Evolutionary conservation across 2,329 filamentous ascomycete species (phyloP), one percentile per base, ranked within the genome.

Genomic region (Aspergillus sp.): DNA sequence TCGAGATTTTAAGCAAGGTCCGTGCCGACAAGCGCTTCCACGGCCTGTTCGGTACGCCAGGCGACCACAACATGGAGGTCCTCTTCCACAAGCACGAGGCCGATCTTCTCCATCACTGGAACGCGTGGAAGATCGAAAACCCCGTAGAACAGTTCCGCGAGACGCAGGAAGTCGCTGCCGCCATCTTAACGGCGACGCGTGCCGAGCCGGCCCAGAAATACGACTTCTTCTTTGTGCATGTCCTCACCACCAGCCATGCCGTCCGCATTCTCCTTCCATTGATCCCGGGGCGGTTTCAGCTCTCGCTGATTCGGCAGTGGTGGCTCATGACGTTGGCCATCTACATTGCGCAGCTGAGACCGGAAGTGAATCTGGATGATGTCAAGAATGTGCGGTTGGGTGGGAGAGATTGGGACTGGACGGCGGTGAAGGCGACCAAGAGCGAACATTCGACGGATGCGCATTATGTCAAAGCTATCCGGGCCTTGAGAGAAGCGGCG

Each of bases 221-320:
- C 72, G 89, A 94, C 72, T 93, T 95, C 74, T 90, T 91, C 73
- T 72, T 92, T 40, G 86, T 89, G 4, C 91, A 96, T 66, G 71
- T 94, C 6, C 79, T 99, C 29, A 95, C 90, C 0, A 88, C 88
- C 17, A 92, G 88, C 55, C 91, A 99, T 68, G 93, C 94, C 0
- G 83, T 96, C 11, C 83, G 94, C n/a, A 84, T 96, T 20, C 73
- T 99, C 4, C 77, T 99, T 2, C 90, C 94, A 0, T 71, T 90
- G 32, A 76, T 97, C 10, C 91, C 91, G 0, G 72, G 80, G 13
- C 83, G 84, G 63, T 87, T 86, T 62, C 93, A 96, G 61, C 70
- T 91, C 43, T 76, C 77, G 19, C 76, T 99, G 4, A 79, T 97
- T 7, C 80, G 88, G 36, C 86, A 96, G 69, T 97, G 94, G 91